Conservation (phyloP, 768 basidiomycete species). For the Melanogaster broomeanus region DNA sequence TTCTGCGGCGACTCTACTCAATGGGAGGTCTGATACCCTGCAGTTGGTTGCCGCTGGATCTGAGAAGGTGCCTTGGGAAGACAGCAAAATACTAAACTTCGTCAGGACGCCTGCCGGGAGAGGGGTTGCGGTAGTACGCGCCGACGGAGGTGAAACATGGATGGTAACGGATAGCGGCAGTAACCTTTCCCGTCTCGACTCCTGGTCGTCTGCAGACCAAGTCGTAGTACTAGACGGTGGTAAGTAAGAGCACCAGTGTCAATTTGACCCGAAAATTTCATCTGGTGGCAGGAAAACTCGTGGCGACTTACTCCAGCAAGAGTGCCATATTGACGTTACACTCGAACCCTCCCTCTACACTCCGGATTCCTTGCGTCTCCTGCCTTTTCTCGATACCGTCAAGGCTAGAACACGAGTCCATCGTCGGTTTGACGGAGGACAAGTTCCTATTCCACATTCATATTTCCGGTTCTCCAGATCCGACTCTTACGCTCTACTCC, state of each 20-base stretch:
- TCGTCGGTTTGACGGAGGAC: slow-evolving; percentile 66
- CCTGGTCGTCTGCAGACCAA: slow-evolving; percentile 59
- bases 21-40: slow-evolving; percentile 56
- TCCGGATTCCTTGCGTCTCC: slow-evolving; percentile 52
- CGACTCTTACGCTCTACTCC: slow-evolving; percentile 48
- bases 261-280: slow-evolving; percentile 9
- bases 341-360: slow-evolving; percentile 42
- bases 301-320: slow-evolving; percentile 60
- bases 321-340: slow-evolving; percentile 53
- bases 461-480: slow-evolving; percentile 35
- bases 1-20: slow-evolving; percentile 62
- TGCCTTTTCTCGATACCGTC: slow-evolving; percentile 70
- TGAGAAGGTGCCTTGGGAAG: slow-evolving; percentile 45
- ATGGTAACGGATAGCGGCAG: slow-evolving; percentile 48
- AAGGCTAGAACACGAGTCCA: slow-evolving; percentile 49
- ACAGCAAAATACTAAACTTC: slow-evolving; percentile 57
- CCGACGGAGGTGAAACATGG: slow-evolving; percentile 67
- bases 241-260: slow-evolving; percentile 27
- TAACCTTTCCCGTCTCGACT: slow-evolving; percentile 47
- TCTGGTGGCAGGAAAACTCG: slow-evolving; percentile 44
- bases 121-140: slow-evolving; percentile 68
- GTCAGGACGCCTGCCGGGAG: slow-evolving; percentile 79
- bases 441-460: slow-evolving; percentile 60
- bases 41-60: slow-evolving; percentile 41
- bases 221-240: slow-evolving; percentile 74